Evolutionary conservation across 768 basidiomycete species (phyloP).

Genomic region (Hypsizygus marmoreus): DNA sequence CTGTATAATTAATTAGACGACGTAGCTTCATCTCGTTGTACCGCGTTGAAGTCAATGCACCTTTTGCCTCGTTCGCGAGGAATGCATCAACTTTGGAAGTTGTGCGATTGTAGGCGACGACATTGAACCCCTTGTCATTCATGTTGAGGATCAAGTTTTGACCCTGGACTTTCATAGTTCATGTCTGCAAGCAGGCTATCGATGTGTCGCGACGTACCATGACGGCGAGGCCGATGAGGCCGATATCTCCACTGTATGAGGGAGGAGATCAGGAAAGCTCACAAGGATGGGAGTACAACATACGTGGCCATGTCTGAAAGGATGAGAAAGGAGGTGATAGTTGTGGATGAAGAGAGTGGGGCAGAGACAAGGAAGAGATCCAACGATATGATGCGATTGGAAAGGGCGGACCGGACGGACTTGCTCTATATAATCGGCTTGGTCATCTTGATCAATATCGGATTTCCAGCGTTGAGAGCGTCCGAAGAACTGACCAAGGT

Average conservation of each 20-base stretch:
- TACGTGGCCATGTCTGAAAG: conserved; percentile 50
- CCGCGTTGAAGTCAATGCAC: too few relatives aligned
- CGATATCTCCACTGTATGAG: conserved; percentile 84
- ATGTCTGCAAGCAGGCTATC: conserved; percentile 18
- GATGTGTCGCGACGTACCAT: conserved; percentile 64
- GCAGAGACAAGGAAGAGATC: conserved; percentile 29
- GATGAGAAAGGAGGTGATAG: conserved; percentile 25
- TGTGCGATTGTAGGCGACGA: conserved; percentile 97
- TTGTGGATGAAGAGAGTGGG: conserved; percentile 36
- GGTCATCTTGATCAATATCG: conserved; percentile 26
- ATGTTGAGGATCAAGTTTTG: conserved; percentile 98
- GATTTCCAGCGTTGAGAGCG: conserved; percentile 10
- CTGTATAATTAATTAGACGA: conserved; percentile 53
- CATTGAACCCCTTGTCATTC: conserved; percentile 99
- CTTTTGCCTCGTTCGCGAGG: conserved; percentile 97
- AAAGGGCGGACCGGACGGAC: conserved; percentile 24
- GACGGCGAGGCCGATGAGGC: conserved; percentile 97
- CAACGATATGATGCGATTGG: conserved; percentile 28
- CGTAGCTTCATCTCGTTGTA: too few relatives aligned
- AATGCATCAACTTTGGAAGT: conserved; percentile 95
- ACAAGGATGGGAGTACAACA: conserved; percentile 12
- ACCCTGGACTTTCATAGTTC: conserved; percentile 56
- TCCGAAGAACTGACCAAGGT: conserved; percentile 11
- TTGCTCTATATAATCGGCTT: conserved; percentile 23
- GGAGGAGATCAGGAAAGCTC: conserved; percentile 17